Conservation (phyloP, 306 rosid genomes). For the Trifolium dubium region DNA sequence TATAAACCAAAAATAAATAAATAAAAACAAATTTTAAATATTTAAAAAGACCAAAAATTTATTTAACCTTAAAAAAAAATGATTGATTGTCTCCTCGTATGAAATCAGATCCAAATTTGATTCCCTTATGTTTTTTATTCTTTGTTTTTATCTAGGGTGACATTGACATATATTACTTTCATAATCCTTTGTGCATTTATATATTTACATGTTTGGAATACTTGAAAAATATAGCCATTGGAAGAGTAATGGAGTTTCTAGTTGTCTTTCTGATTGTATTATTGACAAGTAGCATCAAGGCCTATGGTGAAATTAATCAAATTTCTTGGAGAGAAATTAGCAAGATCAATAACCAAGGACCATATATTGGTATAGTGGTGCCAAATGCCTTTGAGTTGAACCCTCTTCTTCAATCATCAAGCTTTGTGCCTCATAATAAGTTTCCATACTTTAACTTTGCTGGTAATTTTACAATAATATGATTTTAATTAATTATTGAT, state of each 20-base stretch:
- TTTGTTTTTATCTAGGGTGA: neutral
- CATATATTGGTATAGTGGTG: constrained; percentile 74
- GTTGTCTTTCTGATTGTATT: constrained; percentile 38
- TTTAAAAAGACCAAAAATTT: too few relatives aligned
- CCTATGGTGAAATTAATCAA: constrained; percentile 49
- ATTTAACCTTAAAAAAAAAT: too few relatives aligned
- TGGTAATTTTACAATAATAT: constrained; percentile 45
- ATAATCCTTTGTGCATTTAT: neutral
- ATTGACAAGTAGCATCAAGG: constrained; percentile 38
- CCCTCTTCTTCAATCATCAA: constrained; percentile 75
- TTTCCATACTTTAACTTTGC: constrained; percentile 62
- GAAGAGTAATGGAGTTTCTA: constrained; percentile 33
- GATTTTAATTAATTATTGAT: neutral
- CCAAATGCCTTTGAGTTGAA: constrained; percentile 73
- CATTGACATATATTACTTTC: neutral
- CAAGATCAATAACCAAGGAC: constrained; percentile 54
- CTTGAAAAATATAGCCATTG: neutral
- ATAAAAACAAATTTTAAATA: too few relatives aligned
- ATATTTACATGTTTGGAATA: neutral
- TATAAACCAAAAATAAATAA: too few relatives aligned
- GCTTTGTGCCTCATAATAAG: constrained; percentile 46
- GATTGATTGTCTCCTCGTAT: neutral
- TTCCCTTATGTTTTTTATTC: neutral
- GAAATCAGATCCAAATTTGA: neutral
- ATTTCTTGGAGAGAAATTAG: constrained; percentile 46